Evolutionary conservation across 345 rosid genomes (phyloP), one percentile per base, ranked within the genome.

Genomic region (Firmiana major): DNA sequence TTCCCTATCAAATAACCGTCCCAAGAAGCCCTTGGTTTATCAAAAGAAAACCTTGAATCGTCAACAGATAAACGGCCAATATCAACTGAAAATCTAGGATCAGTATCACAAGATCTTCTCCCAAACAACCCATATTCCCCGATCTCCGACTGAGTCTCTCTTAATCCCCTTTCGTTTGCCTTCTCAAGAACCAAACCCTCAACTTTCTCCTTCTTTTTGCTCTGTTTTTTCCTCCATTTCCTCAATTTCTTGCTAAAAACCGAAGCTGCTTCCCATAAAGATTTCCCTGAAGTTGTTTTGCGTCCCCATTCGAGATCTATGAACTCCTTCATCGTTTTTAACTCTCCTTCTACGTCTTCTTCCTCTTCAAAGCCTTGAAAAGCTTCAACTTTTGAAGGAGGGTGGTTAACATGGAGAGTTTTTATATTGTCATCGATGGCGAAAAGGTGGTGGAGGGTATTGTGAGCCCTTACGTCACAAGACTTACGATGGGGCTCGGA

Each of bases 11-110:
- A 82, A 40, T 82, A 84, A 8, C 98, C 96, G 57, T 95, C 96
- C 91, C 93, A 89, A 16, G 96, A 95, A 78, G 91, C 91, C 79
- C 94, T 86, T 45, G 97, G 98, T 71, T 88, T 89, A 68, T 90
- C 96, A 22, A 92, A 85, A 19, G 90, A 92, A 71, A 81, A 77
- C 79, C 86, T 49, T 7, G 80, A 63, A 71, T 83, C 73, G 10
- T 66, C 73, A 12, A 57, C 54, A 1, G 67, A 68, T 28, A 77
- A 77, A 68, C 74, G 58, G n/a, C 75, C 75, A 19, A 77, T 82
- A 75, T 89, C 92, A 22, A 83, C 68, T 7, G 86, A 85, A 22
- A 77, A 79, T 71, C 86, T 84, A 45, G 88, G 85, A 69, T 85
- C 86, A 36, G 87, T 74, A 69, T 89, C 88, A 72, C 88, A 87